Evolutionary conservation across 2,329 filamentous ascomycete genomes (phyloP).

Genomic region (Colletotrichum sp.): DNA sequence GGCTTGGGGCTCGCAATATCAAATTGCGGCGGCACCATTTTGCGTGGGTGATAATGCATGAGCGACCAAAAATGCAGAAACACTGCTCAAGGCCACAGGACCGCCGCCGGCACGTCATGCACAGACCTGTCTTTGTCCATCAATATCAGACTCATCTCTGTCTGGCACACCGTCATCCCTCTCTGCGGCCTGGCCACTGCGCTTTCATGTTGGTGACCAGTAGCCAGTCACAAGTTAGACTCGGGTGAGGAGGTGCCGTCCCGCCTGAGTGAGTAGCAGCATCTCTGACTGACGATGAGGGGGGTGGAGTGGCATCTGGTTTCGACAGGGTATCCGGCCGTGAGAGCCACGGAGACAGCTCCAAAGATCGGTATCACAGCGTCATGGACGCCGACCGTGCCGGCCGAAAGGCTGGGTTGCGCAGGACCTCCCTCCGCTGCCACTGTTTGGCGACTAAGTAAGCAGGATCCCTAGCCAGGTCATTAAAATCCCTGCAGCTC

Average conservation of each 20-base stretch:
- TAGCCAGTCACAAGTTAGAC: slow-evolving; percentile 2
- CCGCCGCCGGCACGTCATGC: slow-evolving; percentile 3
- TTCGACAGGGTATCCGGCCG: slow-evolving; percentile 14
- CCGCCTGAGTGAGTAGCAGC: slow-evolving; percentile 1
- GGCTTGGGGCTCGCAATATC: slow-evolving; percentile 4
- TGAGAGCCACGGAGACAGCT: not conserved
- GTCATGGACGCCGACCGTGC: slow-evolving; percentile 17
- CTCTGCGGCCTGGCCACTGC: not conserved
- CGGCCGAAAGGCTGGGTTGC: slow-evolving; percentile 6
- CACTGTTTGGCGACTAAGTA: not conserved
- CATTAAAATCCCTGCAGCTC: slow-evolving; percentile 19
- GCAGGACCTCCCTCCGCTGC: not conserved
- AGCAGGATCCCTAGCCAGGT: not conserved
- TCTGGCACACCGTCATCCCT: not conserved
- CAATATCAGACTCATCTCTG: not conserved
- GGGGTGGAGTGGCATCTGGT: slow-evolving; percentile 11
- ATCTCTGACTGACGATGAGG: slow-evolving; percentile 14
- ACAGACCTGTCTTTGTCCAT: slow-evolving; percentile 9
- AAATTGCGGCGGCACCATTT: not conserved
- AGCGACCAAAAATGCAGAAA: not conserved
- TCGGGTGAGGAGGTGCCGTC: not conserved
- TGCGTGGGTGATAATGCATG: not conserved
- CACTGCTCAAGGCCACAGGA: not conserved
- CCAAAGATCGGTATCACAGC: slow-evolving; percentile 11
- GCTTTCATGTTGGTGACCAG: not conserved